Conservation (phyloP, 2,329 filamentous ascomycete species). For the Orbilia blumenaviensis region DNA sequence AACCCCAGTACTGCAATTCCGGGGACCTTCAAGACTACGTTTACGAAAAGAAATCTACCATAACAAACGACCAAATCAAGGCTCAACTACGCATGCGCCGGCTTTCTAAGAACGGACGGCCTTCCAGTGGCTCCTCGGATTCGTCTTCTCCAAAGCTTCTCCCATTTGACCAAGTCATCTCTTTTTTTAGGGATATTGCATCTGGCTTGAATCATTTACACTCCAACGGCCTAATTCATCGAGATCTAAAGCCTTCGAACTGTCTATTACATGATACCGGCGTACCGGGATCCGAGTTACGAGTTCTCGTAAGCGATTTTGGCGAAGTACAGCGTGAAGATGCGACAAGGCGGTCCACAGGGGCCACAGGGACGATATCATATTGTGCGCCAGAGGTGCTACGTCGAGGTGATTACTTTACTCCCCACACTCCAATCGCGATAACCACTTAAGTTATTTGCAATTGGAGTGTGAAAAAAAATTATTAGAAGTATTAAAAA, state of each 20-base stretch:
- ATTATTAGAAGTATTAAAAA: not conserved
- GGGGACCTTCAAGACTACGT: slow-evolving; percentile 91
- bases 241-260: slow-evolving; percentile 95
- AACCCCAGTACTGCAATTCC: slow-evolving; percentile 78
- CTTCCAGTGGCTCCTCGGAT: slow-evolving; percentile 47
- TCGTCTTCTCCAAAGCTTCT: slow-evolving; percentile 65
- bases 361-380: slow-evolving; percentile 93
- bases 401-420: slow-evolving; percentile 64
- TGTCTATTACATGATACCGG: slow-evolving; percentile 78
- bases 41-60: slow-evolving; percentile 67
- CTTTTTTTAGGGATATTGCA: slow-evolving; percentile 94
- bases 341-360: slow-evolving; percentile 83
- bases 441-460: slow-evolving; percentile 15
- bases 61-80: slow-evolving; percentile 84
- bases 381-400: slow-evolving; percentile 97
- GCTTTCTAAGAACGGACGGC: slow-evolving; percentile 78
- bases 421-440: slow-evolving; percentile 22
- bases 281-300: slow-evolving; percentile 72
- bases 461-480: slow-evolving; percentile 10
- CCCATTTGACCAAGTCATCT: slow-evolving; percentile 91
- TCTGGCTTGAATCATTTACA: slow-evolving; percentile 91
- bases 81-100: slow-evolving; percentile 76
- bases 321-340: slow-evolving; percentile 92
- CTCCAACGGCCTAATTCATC: slow-evolving; percentile 89
- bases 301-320: slow-evolving; percentile 94